Conservation (phyloP, 768 basidiomycete species). For the Auriculariales sp. region DNA sequence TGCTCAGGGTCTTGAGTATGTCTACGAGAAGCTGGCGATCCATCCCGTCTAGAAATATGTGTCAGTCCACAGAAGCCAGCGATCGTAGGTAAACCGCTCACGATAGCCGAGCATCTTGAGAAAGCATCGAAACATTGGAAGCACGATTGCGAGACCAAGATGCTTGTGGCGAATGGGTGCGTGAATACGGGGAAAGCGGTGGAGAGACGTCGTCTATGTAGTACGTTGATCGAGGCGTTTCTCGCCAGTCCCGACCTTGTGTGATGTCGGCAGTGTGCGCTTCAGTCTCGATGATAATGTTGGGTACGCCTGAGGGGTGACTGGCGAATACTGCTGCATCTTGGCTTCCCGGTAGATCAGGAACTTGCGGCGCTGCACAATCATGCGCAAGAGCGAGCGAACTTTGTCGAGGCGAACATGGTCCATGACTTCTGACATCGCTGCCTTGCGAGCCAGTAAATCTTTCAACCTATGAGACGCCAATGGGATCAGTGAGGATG, state of each 20-base stretch:
- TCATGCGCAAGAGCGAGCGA: constrained; percentile 61
- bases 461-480: constrained; percentile 53
- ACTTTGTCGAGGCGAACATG: constrained; percentile 78
- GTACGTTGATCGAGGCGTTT: constrained; percentile 26
- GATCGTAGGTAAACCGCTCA: too few species aligned
- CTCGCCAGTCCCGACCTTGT: constrained; percentile 37
- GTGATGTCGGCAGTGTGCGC: constrained; percentile 37
- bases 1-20: too few species aligned
- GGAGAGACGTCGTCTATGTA: constrained; percentile 33
- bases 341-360: constrained; percentile 1
- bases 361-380: constrained; percentile 58
- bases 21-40: too few species aligned
- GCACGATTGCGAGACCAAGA: too few species aligned
- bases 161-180: too few species aligned
- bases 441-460: constrained; percentile 58
- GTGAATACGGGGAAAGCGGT: too few species aligned
- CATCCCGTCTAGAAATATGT: too few species aligned
- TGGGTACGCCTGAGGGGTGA: constrained; percentile 39
- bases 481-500: not conserved
- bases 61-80: too few species aligned
- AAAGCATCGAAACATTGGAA: too few species aligned
- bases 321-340: not conserved
- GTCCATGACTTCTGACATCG: constrained; percentile 66
- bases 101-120: too few species aligned
- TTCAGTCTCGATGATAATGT: constrained; percentile 44